Conservation (phyloP, 306 rosid genomes). For the Echinosophora koreensis region DNA sequence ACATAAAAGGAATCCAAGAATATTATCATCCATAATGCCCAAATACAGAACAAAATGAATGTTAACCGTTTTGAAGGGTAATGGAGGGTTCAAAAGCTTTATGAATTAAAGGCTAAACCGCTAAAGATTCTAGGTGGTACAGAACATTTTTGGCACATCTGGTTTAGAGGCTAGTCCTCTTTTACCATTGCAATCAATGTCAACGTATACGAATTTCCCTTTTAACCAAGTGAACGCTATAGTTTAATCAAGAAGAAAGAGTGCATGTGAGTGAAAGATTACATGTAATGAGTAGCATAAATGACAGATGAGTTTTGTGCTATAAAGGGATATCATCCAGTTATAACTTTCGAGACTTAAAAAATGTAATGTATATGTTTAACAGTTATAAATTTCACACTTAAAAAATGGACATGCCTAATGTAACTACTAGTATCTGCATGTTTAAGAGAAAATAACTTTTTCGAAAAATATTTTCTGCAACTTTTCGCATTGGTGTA, state of each 20-base stretch:
- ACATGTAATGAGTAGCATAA: neutral
- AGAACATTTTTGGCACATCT: neutral
- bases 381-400: neutral
- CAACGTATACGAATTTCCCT: neutral
- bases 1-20: constrained; percentile 6
- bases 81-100: neutral
- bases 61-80: neutral
- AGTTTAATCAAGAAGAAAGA: too few species aligned
- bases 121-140: neutral
- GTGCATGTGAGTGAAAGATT: too few species aligned
- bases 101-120: neutral
- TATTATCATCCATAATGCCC: neutral
- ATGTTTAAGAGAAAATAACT: neutral
- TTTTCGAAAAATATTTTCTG: neutral
- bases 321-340: constrained; percentile 2
- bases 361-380: neutral
- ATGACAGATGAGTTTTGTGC: neutral
- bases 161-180: neutral
- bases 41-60: neutral
- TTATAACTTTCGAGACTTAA: neutral
- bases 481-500: neutral
- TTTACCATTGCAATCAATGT: neutral
- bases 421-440: neutral
- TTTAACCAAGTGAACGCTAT: too few species aligned
- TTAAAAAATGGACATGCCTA: neutral